Conservation (phyloP, 1,284 basidiomycete genomes). For the Stygiomarasmius scandens region DNA sequence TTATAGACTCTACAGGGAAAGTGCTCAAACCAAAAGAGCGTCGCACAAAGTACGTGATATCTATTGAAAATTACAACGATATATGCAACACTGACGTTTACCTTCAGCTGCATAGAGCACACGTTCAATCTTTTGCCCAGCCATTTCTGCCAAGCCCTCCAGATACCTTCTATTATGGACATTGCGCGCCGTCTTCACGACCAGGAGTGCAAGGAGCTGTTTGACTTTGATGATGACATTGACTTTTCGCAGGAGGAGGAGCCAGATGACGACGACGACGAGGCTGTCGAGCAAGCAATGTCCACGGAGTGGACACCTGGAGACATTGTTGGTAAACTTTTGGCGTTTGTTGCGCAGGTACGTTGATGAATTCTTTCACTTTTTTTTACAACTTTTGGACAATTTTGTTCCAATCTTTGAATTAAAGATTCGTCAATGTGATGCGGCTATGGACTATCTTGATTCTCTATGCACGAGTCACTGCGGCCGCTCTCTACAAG, state of each 20-base stretch:
- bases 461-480: too few relatives aligned
- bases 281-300: conserved; percentile 1
- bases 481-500: too few relatives aligned
- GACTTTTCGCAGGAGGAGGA: conserved; percentile 14
- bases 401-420: too few relatives aligned
- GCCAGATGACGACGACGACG: not conserved
- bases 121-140: not conserved
- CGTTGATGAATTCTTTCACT: too few relatives aligned
- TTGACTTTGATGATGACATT: conserved; percentile 18
- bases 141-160: not conserved
- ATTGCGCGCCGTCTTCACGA: not conserved
- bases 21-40: not conserved
- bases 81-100: not conserved
- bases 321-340: conserved; percentile 4
- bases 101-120: not conserved
- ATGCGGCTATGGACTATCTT: conserved; percentile 1
- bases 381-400: too few relatives aligned
- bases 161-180: not conserved
- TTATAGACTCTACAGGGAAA: not conserved
- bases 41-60: not conserved
- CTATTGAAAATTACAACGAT: too few relatives aligned
- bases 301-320: not conserved
- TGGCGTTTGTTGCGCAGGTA: not conserved
- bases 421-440: conserved; percentile 19
- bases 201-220: not conserved